Evolutionary conservation across 2,329 filamentous ascomycete species (phyloP).

Genomic region (Fusarium nurragi): DNA sequence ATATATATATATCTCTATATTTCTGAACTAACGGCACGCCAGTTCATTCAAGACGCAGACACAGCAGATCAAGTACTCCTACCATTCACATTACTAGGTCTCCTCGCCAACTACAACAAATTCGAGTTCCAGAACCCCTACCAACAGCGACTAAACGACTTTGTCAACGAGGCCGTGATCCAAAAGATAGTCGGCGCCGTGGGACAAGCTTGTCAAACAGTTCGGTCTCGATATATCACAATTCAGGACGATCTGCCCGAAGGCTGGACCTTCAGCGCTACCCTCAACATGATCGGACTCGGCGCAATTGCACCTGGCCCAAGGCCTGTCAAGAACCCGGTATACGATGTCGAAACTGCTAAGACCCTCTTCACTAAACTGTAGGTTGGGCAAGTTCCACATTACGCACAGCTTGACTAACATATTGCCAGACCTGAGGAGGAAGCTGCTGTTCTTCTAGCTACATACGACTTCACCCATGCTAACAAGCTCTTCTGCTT

Average conservation of each 20-base stretch:
- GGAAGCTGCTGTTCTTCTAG: conserved; percentile 81
- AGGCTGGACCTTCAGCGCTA: conserved; percentile 84
- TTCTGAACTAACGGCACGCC: conserved; percentile 1
- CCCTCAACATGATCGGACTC: conserved; percentile 85
- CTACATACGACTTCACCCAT: conserved; percentile 91
- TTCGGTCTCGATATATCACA: conserved; percentile 81
- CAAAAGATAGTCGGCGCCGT: conserved; percentile 81
- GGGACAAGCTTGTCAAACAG: conserved; percentile 72
- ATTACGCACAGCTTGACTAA: not conserved
- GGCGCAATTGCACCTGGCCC: conserved; percentile 76
- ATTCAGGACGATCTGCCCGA: conserved; percentile 91
- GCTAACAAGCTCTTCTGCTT: conserved; percentile 96
- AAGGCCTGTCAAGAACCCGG: conserved; percentile 65
- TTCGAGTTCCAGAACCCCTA: conserved; percentile 99
- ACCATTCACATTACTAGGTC: conserved; percentile 83
- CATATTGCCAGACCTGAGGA: conserved; percentile 71
- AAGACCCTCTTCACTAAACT: conserved; percentile 83
- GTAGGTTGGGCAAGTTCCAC: conserved; percentile 60
- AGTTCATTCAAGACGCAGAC: conserved; percentile 86
- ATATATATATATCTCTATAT: too few relatives aligned
- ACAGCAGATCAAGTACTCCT: conserved; percentile 70
- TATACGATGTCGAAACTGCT: conserved; percentile 79
- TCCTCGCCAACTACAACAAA: conserved; percentile 98
- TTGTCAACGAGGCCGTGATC: conserved; percentile 91
- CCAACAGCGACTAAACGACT: conserved; percentile 88